Conservation (phyloP, 306 rosid species). For the Carpinus viminea region DNA sequence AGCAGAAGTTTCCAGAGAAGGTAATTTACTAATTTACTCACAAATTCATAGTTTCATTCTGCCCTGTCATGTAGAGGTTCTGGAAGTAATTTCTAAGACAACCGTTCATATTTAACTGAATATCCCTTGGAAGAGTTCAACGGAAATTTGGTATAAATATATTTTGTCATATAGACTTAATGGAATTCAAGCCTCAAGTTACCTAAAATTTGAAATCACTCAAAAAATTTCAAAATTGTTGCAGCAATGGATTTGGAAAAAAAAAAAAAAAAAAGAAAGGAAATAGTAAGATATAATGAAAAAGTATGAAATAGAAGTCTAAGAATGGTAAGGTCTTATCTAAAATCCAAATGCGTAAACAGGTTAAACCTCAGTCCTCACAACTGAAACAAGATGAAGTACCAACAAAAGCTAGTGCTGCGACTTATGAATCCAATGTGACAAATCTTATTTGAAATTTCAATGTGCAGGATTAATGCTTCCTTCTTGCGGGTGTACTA, state of each 20-base stretch:
- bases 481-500: neutral
- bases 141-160: neutral
- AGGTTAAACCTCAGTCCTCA: neutral
- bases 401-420: neutral
- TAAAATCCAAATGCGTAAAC: neutral
- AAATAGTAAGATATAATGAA: neutral
- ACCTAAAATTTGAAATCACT: neutral
- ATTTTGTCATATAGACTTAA: neutral
- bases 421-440: neutral
- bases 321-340: neutral
- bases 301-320: neutral
- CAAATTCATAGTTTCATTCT: slow-evolving; percentile 1
- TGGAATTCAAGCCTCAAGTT: neutral
- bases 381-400: too few relatives aligned
- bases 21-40: slow-evolving; percentile 45
- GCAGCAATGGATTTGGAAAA: neutral
- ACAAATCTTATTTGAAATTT: neutral
- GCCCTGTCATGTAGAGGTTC: neutral
- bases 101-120: neutral
- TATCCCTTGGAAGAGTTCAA: too few relatives aligned
- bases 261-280: neutral
- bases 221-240: neutral
- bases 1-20: slow-evolving; percentile 70
- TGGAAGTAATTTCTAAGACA: neutral
- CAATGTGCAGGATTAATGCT: neutral